Evolutionary conservation across 768 basidiomycete genomes (phyloP).

Genomic region (Boletus subparvulus): DNA sequence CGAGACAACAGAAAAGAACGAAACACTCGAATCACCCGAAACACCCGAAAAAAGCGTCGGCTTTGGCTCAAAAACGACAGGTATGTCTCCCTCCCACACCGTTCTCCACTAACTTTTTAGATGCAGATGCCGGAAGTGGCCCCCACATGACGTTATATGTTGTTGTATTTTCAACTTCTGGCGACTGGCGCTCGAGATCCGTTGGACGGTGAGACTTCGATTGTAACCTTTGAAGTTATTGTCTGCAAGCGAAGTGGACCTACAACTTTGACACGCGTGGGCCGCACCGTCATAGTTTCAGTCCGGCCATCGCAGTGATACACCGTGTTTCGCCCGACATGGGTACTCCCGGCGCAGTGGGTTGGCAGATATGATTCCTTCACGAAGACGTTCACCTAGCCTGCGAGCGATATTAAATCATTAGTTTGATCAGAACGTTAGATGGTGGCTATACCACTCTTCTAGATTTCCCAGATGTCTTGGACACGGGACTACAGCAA

Average conservation of each 20-base stretch:
- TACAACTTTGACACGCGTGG: not conserved
- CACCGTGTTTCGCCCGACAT: no score
- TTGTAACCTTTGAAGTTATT: no score
- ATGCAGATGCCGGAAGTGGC: not conserved
- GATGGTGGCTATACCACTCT: not conserved
- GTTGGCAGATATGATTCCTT: no score
- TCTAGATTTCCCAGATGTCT: not conserved
- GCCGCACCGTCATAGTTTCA: not conserved
- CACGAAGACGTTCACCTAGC: not conserved
- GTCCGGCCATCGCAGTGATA: not conserved
- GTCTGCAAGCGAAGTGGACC: not conserved
- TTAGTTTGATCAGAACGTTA: not conserved
- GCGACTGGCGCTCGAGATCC: not conserved
- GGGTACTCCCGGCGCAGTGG: no score
- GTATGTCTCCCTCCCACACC: no score
- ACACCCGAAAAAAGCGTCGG: no score
- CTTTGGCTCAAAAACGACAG: no score
- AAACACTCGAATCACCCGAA: no score
- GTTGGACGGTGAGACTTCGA: not conserved
- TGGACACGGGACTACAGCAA: not conserved
- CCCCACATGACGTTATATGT: not conserved
- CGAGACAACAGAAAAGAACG: no score
- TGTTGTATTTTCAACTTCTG: not conserved
- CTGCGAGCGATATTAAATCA: not conserved
- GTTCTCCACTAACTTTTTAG: no score